These are phyloP conservation scores for Silene uniflora DNA, from an alignment of 148 eudicot genomes.

Conservation along the genomic window DNA sequence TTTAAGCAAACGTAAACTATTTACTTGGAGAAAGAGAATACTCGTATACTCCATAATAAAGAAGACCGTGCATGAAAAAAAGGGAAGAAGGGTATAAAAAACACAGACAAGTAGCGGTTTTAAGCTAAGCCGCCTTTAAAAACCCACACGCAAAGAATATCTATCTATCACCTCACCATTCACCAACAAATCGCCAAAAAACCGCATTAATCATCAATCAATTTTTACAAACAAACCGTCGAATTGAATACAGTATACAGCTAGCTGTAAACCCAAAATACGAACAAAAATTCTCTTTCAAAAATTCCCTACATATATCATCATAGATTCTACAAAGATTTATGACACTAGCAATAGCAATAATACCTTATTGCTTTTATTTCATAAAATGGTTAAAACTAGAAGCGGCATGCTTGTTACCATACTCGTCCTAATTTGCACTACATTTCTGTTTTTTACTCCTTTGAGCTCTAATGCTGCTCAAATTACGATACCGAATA, in stretches of 20 bases:
- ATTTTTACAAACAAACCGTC: background rate
- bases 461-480: constrained; percentile 12
- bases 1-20: no score
- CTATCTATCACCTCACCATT: no score
- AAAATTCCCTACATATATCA: background rate
- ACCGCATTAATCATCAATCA: background rate
- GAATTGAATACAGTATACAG: background rate
- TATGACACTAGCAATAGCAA: background rate
- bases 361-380: background rate
- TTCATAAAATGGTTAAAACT: constrained; percentile 9
- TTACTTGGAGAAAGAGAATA: no score
- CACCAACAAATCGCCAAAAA: background rate
- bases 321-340: constrained; percentile 5
- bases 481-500: background rate
- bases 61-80: background rate
- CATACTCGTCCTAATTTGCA: background rate
- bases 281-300: background rate
- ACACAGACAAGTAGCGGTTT: background rate
- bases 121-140: constrained; percentile 14
- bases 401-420: background rate
- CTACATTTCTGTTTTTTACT: background rate
- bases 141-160: constrained; percentile 14
- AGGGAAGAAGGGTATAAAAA: background rate
- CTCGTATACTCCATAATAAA: no score
- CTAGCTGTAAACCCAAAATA: constrained; percentile 2